A percentile compares a stretch with the other conserved stretches of the same genome.
phyloP scores from a whole-genome alignment of 129 eudicot species.

The Smallanthus sonchifolius region DNA sequence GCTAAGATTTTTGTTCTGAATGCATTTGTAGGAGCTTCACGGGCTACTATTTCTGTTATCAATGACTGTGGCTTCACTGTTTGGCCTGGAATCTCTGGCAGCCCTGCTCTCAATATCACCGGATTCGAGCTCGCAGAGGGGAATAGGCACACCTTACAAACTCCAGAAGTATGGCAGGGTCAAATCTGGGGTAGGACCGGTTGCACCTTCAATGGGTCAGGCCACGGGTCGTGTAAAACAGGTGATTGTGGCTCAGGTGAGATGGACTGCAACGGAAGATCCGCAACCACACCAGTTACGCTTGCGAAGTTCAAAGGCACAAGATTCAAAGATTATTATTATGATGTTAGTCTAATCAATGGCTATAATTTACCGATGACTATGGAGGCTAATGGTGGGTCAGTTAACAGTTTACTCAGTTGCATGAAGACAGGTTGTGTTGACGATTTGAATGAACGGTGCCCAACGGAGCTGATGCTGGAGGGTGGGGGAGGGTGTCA shows the following conservation, averaged over 20 bases:
- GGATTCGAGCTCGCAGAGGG: conserved; percentile 54
- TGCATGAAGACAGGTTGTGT: conserved; percentile 31
- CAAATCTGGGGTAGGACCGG: conserved; percentile 22
- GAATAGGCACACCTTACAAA: conserved; percentile 27
- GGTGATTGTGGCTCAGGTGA: conserved; percentile 25
- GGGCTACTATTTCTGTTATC: conserved; percentile 39
- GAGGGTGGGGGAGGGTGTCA: conserved; percentile 33
- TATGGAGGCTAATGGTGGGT: conserved; percentile 35
- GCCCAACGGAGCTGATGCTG: conserved; percentile 29
- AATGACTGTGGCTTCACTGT: conserved; percentile 47
- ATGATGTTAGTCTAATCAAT: conserved; percentile 24
- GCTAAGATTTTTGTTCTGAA: neutral
- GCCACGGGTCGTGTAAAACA: conserved; percentile 7
- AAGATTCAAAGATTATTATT: neutral
- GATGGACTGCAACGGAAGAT: conserved; percentile 11
- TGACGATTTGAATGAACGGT: conserved; percentile 25
- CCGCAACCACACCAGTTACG: conserved; percentile 1
- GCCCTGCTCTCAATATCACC: conserved; percentile 32
- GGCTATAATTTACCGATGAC: conserved; percentile 40
- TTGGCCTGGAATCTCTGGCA: conserved; percentile 49
- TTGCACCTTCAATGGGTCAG: conserved; percentile 10
- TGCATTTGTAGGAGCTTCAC: conserved; percentile 29
- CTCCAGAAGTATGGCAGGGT: conserved; percentile 47
- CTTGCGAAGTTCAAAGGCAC: neutral
- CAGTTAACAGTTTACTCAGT: neutral